Conservation (phyloP, 2,329 filamentous ascomycete species). For the Neonectria coccinea region DNA sequence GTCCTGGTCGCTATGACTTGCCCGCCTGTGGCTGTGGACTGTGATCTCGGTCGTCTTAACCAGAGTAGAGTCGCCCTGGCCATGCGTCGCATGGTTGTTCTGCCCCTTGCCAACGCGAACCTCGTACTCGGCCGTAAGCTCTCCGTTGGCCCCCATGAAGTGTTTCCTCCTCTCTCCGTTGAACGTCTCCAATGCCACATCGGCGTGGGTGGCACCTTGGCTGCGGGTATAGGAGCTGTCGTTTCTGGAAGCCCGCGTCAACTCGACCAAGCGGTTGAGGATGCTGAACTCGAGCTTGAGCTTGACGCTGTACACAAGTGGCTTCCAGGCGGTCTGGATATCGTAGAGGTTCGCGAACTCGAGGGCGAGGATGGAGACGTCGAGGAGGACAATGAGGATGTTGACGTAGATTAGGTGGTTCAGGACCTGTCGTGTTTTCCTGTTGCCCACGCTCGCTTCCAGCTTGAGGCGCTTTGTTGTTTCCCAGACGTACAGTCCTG, state of each 20-base stretch:
- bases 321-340: slow-evolving; percentile 41
- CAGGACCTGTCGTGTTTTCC: slow-evolving; percentile 32
- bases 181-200: slow-evolving; percentile 37
- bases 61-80: slow-evolving; percentile 19
- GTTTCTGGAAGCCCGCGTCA: slow-evolving; percentile 33
- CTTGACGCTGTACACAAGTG: slow-evolving; percentile 51
- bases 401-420: slow-evolving; percentile 59
- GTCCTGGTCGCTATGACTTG: slow-evolving; percentile 3
- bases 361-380: slow-evolving; percentile 49
- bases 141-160: slow-evolving; percentile 17
- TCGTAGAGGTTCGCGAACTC: slow-evolving; percentile 53
- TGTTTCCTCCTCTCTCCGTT: slow-evolving; percentile 32
- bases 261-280: slow-evolving; percentile 49
- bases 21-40: slow-evolving; percentile 29
- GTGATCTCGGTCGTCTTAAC: slow-evolving; percentile 40
- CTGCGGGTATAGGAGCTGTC: slow-evolving; percentile 40
- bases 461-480: slow-evolving; percentile 60
- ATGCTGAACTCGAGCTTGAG: slow-evolving; percentile 55
- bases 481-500: slow-evolving; percentile 64
- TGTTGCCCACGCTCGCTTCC: slow-evolving; percentile 48
- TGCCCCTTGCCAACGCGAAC: slow-evolving; percentile 37
- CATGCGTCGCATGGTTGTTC: not conserved
- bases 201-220: slow-evolving; percentile 19
- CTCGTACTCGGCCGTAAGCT: slow-evolving; percentile 32
- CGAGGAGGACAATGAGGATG: slow-evolving; percentile 55